These are phyloP conservation scores for Picea sitchensis DNA, from an alignment of 75 land plant genomes.

Conservation along the genomic window DNA sequence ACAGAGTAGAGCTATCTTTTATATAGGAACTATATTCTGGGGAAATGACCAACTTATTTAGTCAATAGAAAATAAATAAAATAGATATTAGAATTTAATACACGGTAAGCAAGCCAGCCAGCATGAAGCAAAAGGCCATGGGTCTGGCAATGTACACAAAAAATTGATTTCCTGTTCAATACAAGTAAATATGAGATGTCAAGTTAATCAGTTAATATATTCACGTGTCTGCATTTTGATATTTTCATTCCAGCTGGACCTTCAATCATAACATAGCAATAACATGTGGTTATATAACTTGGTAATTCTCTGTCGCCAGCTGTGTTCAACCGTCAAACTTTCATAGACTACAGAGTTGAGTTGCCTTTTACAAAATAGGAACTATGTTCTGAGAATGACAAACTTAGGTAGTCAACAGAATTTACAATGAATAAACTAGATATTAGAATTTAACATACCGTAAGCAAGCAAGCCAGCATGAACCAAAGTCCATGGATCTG, in stretches of 20 bases:
- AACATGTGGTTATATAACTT: constrained; percentile 35
- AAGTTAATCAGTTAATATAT: neutral
- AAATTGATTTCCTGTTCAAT: neutral
- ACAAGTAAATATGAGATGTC: neutral
- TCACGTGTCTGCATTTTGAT: neutral
- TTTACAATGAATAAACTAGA: neutral
- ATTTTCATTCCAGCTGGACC: neutral
- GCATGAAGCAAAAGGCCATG: neutral
- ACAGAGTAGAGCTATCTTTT: neutral
- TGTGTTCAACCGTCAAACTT: constrained; percentile 21
- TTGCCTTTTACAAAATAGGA: neutral
- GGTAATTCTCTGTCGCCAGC: constrained; percentile 63
- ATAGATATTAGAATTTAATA: neutral
- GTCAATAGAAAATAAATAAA: neutral
- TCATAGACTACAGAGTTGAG: too few relatives aligned
- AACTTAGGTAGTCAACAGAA: neutral
- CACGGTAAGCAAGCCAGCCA: neutral
- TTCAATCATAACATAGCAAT: neutral
- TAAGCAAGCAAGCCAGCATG: neutral
- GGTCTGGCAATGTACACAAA: neutral
- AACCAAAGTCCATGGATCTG: neutral
- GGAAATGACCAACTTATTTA: neutral
- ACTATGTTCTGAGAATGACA: neutral
- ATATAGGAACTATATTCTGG: neutral
- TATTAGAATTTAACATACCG: neutral